Evolutionary conservation across 108 stramenopile species (phyloP).

Genomic region (Cyclostephanos invisitatus): DNA sequence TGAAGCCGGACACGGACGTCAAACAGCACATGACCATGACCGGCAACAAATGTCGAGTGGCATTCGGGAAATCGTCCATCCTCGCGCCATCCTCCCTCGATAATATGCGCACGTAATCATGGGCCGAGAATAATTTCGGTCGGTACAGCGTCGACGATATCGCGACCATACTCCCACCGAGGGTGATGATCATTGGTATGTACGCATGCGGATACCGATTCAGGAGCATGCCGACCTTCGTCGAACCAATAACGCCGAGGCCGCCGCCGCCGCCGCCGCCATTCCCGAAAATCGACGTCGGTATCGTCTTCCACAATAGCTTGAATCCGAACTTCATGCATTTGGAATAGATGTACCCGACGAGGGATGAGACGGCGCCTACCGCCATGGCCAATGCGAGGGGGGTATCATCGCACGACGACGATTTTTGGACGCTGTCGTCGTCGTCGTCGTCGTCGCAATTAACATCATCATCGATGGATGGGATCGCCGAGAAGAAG

Average conservation of each 20-base stretch:
- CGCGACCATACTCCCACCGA: slow-evolving; percentile 25
- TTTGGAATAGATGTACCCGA: slow-evolving; percentile 33
- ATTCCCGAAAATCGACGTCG: slow-evolving; percentile 2
- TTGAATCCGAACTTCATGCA: slow-evolving; percentile 28
- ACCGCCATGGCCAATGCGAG: slow-evolving; percentile 23
- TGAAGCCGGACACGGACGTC: slow-evolving; percentile 66
- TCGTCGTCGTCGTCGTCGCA: no score
- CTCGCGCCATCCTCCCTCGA: slow-evolving; percentile 16
- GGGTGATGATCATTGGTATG: slow-evolving; percentile 19
- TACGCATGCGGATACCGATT: slow-evolving; percentile 20
- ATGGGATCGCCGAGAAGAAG: no score
- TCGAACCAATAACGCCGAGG: neutral
- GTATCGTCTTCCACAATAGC: slow-evolving; percentile 32
- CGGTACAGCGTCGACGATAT: slow-evolving; percentile 18
- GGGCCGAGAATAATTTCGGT: slow-evolving; percentile 26
- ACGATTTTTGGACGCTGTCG: neutral
- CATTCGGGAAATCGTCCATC: slow-evolving; percentile 43
- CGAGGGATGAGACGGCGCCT: slow-evolving; percentile 28
- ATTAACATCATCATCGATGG: no score
- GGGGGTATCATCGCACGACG: slow-evolving; percentile 4
- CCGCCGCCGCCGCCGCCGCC: neutral
- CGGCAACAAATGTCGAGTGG: slow-evolving; percentile 30
- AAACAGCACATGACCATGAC: slow-evolving; percentile 48
- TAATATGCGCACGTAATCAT: slow-evolving; percentile 40
- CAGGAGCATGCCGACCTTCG: slow-evolving; percentile 9